Evolutionary conservation across 2,329 filamentous ascomycete genomes (phyloP).

Genomic region (Botrytis aclada): DNA sequence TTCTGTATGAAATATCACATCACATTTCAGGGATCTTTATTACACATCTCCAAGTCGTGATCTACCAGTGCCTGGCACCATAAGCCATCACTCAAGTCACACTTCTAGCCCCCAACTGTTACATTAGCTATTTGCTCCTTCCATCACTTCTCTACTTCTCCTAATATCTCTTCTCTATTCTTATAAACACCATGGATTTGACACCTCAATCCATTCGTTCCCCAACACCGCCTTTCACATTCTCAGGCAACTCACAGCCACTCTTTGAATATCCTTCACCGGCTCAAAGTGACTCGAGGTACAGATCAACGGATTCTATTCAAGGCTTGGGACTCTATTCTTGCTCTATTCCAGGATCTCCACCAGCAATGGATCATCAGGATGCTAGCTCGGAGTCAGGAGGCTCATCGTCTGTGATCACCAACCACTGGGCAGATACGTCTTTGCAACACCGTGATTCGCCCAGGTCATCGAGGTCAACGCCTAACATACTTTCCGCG

Average conservation of each 20-base stretch:
- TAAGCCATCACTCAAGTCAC: slow-evolving; percentile 2
- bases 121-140: slow-evolving; percentile 13
- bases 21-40: slow-evolving; percentile 15
- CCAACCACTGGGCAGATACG: slow-evolving; percentile 33
- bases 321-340: slow-evolving; percentile 36
- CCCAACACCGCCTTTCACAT: slow-evolving; percentile 34
- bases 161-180: slow-evolving; percentile 22
- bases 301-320: slow-evolving; percentile 32
- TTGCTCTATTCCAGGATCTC: slow-evolving; percentile 32
- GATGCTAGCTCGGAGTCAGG: slow-evolving; percentile 25
- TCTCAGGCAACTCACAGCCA: slow-evolving; percentile 33
- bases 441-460: slow-evolving; percentile 30
- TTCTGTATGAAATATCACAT: slow-evolving; percentile 18
- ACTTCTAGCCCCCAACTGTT: slow-evolving; percentile 21
- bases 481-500: slow-evolving; percentile 46
- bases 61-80: not conserved
- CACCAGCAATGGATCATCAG: slow-evolving; percentile 28
- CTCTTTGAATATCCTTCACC: slow-evolving; percentile 39
- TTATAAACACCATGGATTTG: slow-evolving; percentile 34
- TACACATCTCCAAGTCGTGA: slow-evolving; percentile 7
- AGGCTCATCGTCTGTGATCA: slow-evolving; percentile 26
- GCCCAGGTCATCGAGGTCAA: slow-evolving; percentile 32
- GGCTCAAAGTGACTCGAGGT: slow-evolving; percentile 36
- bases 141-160: slow-evolving; percentile 21
- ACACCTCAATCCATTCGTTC: slow-evolving; percentile 37